Percentiles rank a stretch among this genome's conserved stretches.
phyloP scores from a whole-genome alignment of 2,329 filamentous ascomycete species.

The Pseudocercospora macadamiae region DNA sequence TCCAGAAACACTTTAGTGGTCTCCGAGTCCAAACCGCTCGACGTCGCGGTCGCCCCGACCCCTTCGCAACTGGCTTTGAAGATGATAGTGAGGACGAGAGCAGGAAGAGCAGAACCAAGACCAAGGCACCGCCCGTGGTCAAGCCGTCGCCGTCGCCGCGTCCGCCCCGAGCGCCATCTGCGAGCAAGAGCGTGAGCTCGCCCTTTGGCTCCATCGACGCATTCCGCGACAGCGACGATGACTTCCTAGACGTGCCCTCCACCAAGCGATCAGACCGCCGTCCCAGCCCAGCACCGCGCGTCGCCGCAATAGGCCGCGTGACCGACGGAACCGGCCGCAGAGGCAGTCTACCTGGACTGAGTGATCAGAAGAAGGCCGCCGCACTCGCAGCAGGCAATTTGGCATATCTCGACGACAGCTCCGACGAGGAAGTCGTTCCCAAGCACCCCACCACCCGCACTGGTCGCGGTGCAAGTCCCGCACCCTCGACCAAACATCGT shows the following conservation, averaged over 20 bases:
- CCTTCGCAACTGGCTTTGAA: conserved; percentile 39
- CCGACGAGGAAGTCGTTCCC: conserved; percentile 29
- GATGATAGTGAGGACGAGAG: conserved; percentile 36
- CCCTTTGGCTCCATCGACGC: conserved; percentile 26
- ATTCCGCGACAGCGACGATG: conserved; percentile 33
- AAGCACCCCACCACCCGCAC: conserved; percentile 20
- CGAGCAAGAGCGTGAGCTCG: conserved; percentile 21
- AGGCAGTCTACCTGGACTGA: conserved; percentile 25
- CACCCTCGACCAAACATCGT: conserved; percentile 28
- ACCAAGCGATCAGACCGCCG: conserved; percentile 30
- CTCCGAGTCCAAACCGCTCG: conserved; percentile 37
- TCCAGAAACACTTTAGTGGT: conserved; percentile 38
- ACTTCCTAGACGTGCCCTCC: conserved; percentile 29
- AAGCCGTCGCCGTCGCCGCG: conserved; percentile 20
- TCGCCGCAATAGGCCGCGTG: conserved; percentile 22
- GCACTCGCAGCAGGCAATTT: conserved; percentile 35
- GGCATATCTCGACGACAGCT: conserved; percentile 40
- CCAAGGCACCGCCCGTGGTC: conserved; percentile 28
- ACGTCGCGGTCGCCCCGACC: conserved; percentile 31
- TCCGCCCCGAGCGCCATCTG: conserved; percentile 11
- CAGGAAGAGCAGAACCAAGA: conserved; percentile 31
- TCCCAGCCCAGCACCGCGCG: conserved; percentile 34
- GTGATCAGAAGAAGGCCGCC: conserved; percentile 27
- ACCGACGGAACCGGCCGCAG: conserved; percentile 27
- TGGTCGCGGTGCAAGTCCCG: conserved; percentile 33